These are phyloP conservation scores for Aspergillus proliferans DNA, from an alignment of 2,329 filamentous ascomycete species.

Conservation along the genomic window DNA sequence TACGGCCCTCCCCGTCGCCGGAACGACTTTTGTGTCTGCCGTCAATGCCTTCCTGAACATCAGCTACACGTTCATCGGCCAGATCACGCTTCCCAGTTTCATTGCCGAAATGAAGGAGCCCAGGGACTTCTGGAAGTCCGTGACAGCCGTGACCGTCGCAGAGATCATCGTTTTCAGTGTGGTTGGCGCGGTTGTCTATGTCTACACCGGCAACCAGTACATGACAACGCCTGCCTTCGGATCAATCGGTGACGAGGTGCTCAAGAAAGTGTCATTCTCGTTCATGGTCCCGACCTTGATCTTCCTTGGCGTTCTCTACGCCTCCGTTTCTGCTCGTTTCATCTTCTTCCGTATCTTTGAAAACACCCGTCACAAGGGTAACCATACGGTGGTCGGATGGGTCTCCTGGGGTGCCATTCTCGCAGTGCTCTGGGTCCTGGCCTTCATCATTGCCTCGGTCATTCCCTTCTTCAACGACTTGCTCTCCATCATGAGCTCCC, in stretches of 20 bases:
- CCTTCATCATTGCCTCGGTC: slow-evolving; percentile 85
- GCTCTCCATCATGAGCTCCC: slow-evolving; percentile 53
- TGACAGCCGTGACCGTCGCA: slow-evolving; percentile 83
- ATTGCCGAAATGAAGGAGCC: slow-evolving; percentile 85
- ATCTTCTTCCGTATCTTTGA: slow-evolving; percentile 86
- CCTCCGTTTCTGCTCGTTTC: slow-evolving; percentile 82
- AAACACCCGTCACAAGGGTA: slow-evolving; percentile 69
- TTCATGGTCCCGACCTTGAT: slow-evolving; percentile 96
- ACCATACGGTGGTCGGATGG: slow-evolving; percentile 80
- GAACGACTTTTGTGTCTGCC: slow-evolving; percentile 73
- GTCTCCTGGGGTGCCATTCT: slow-evolving; percentile 69
- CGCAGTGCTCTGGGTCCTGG: slow-evolving; percentile 62
- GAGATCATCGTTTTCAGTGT: slow-evolving; percentile 81
- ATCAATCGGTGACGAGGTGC: slow-evolving; percentile 64
- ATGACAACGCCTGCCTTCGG: slow-evolving; percentile 83
- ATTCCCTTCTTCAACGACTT: slow-evolving; percentile 86
- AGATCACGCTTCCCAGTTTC: slow-evolving; percentile 89
- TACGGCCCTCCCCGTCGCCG: slow-evolving; percentile 58
- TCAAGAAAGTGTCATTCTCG: slow-evolving; percentile 83
- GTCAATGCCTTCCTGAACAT: slow-evolving; percentile 93
- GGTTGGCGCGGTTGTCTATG: slow-evolving; percentile 75
- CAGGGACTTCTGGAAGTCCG: slow-evolving; percentile 83
- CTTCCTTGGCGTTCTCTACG: slow-evolving; percentile 85
- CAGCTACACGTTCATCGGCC: slow-evolving; percentile 91
- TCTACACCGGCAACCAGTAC: slow-evolving; percentile 84